Conservation (phyloP, 345 rosid genomes). For the Populus ilicifolia region DNA sequence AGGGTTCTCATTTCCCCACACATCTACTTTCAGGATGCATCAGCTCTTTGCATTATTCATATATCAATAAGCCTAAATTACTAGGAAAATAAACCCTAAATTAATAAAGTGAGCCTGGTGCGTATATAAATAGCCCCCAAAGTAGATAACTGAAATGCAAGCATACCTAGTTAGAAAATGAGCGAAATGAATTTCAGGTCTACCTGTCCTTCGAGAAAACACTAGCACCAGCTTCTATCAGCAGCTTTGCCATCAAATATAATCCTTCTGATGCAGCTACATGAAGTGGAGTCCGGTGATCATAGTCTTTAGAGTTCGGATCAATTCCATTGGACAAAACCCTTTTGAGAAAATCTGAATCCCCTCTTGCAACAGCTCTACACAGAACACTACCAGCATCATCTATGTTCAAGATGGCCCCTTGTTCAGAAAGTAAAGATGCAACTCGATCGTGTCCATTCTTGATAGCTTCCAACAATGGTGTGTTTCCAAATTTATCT, state of each 20-base stretch:
- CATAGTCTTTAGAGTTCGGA: constrained; percentile 83
- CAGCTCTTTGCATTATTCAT: background rate
- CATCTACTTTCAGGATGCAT: background rate
- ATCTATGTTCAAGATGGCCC: constrained; percentile 61
- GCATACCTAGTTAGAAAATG: background rate
- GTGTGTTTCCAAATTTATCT: constrained; percentile 90
- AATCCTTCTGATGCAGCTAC: constrained; percentile 87
- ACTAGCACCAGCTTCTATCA: constrained; percentile 80
- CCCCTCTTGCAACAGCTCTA: constrained; percentile 60
- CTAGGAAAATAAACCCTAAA: background rate
- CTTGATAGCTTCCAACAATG: constrained; percentile 83
- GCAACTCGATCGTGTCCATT: constrained; percentile 63
- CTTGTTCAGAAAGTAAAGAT: constrained; percentile 56
- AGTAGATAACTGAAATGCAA: background rate
- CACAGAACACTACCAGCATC: constrained; percentile 81
- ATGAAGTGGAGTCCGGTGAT: constrained; percentile 90
- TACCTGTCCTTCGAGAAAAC: constrained; percentile 82
- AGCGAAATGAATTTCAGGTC: background rate
- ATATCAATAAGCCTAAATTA: background rate
- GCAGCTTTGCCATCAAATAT: constrained; percentile 63
- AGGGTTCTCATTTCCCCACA: background rate
- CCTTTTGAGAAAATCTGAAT: constrained; percentile 69
- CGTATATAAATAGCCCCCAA: background rate
- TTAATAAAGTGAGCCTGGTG: background rate
- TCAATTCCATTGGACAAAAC: constrained; percentile 63